Conservation (phyloP, 352 stramenopile genomes). For the Phytophthora sojae region DNA sequence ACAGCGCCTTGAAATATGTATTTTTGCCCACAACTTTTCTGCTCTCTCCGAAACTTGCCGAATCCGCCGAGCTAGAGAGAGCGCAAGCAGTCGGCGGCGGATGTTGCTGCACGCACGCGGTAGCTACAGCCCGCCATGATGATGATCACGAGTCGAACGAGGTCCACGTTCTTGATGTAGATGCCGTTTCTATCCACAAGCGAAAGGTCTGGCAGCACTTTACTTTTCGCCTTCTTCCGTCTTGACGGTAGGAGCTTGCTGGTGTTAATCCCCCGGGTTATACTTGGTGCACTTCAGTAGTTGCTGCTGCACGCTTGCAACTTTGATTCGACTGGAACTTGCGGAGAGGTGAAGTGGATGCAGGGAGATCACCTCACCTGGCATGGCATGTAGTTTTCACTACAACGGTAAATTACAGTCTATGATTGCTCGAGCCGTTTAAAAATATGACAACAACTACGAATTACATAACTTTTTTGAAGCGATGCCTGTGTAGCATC, state of each 20-base stretch:
- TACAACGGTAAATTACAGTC: too few relatives aligned
- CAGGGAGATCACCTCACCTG: too few relatives aligned
- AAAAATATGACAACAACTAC: neutral
- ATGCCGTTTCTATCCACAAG: neutral
- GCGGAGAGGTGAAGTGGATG: too few relatives aligned
- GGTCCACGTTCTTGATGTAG: neutral
- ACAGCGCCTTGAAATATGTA: neutral
- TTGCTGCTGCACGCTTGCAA: too few relatives aligned
- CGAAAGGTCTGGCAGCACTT: neutral
- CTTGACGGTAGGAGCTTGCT: neutral
- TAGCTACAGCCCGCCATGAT: neutral
- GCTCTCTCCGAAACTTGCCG: neutral
- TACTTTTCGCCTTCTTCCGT: neutral
- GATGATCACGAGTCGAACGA: neutral
- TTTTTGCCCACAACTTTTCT: neutral
- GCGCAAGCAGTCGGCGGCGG: neutral
- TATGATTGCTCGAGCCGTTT: neutral
- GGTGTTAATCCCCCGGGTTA: too few relatives aligned
- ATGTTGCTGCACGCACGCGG: neutral
- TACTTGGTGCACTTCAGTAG: too few relatives aligned
- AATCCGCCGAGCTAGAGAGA: neutral
- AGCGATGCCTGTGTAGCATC: too few relatives aligned
- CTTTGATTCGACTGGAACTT: too few relatives aligned
- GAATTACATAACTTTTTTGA: neutral
- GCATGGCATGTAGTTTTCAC: too few relatives aligned